Base-by-base conservation (phyloP, 2,329 filamentous ascomycete species). In the Aspergillus sergii region DNA sequence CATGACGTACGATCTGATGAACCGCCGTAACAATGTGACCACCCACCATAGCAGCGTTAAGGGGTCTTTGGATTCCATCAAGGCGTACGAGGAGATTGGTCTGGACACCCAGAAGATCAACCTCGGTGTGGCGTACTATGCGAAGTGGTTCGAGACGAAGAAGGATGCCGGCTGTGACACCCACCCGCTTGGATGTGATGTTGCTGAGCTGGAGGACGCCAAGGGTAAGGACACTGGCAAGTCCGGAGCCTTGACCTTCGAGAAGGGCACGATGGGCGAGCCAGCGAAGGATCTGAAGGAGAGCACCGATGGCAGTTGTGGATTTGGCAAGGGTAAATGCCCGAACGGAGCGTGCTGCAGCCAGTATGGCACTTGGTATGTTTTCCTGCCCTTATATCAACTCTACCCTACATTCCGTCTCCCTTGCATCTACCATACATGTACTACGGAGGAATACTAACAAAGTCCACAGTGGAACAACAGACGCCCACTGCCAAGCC, bases 1-100 rank as follows among this genome's bases (percentile, higher is more conserved):
- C 66, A 91, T 91, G 89, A 83, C 85, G 1, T 92, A 92, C 73
- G 90, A 92, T 71, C 73, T 92, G 55, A 89, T 90, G 84, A 91
- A 91, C 77, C 71, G 89, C 39, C 86, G 90, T 39, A 86, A 91
- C 76, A 86, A 76, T 50, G 72, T 80, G 11, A 91, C 89, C 3
- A 82, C 79, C 39, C 90, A 92, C 74, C 89, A 91, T 72, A 88
- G 84, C 50, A 86, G 87, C n/a, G 80, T 91, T 8, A 71, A 79
- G 16, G 83, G 80, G 11, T 88, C 88, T 0, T 75, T 83, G 8
- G 78, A 82, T 6, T 79, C 85, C 3, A 74, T 92, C 51, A 79
- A 88, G 58, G 82, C 82, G 43, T 92, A 91, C 73, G 74, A 89
- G 19, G 76, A 79, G 2, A 83, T 84, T 28, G 89, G 89, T 2